Evolutionary conservation across 1,284 basidiomycete species (phyloP), one percentile per base, ranked within the genome.

Genomic region (Agroathelia rolfsii): DNA sequence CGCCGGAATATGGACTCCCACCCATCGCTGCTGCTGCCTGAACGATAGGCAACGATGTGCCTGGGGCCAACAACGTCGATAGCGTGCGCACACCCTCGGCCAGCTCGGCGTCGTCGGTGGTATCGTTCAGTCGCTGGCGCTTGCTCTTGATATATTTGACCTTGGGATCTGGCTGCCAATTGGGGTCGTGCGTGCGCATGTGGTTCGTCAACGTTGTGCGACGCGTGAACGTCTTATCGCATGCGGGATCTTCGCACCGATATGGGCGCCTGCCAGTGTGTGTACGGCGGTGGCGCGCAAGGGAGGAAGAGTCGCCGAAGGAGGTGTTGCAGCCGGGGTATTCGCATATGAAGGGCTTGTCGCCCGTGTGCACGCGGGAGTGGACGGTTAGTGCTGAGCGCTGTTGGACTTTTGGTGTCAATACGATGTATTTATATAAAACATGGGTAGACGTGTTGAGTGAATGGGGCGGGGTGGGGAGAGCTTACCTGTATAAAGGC

Each of bases 291-390:
- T 92, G 87, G 46, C 88, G 75, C 31, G 87, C 85, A 38, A 92
- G 66, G 56, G 83, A 86, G 51, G 83, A 87, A 12, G 85, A 88
- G 55, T 92, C 87, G 24, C 84, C 77, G 55, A 92, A 92, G 5
- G 78, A 81, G 56, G 79, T 84, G 27, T 69, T 72, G 51, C 88
- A 92, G 5, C 75, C 81, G 8, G 82, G 80, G 50, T 84, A 86
- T 56, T 86, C 82, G 58, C 87, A 92, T 38, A 69, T 72, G 55
- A 90, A 86, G 2, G 87, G 87, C 50, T 85, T 85, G 62, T 92
- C 87, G 30, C 88, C 87, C 5, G 86, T 88, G 50, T 92, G 87
- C 6, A 87, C 83, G 23, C 87, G 77, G 35, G 72, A 67, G 53
- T 92, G 87, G 4, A 92, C 88, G 31, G 84, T 83, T 36, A 92